These are phyloP conservation scores for Trichoderma semiorbis DNA, from an alignment of 2,329 filamentous ascomycete species.

Conservation along the genomic window DNA sequence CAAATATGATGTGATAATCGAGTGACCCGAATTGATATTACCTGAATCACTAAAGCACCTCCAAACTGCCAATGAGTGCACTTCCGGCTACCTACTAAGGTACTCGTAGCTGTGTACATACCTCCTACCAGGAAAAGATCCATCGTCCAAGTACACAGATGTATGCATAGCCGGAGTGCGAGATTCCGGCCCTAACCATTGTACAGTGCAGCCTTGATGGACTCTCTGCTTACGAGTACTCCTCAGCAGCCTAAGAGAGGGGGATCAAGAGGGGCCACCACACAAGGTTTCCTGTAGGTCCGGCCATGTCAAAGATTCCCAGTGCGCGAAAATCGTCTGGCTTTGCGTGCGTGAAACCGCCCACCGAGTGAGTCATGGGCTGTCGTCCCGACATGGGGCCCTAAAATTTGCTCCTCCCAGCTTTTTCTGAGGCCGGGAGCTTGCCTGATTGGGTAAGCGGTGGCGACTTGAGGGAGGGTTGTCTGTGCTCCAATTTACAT, in stretches of 20 bases:
- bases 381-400: constrained; percentile 11
- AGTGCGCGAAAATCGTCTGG: background rate
- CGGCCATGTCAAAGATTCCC: background rate
- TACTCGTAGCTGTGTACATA: background rate
- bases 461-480: constrained; percentile 20
- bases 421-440: constrained; percentile 23
- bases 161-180: background rate
- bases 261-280: background rate
- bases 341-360: background rate
- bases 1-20: background rate
- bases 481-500: background rate
- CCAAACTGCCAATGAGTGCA: background rate
- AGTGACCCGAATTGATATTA: background rate
- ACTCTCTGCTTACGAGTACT: background rate
- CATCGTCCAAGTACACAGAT: background rate
- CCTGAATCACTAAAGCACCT: background rate
- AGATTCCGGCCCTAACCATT: background rate
- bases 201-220: background rate
- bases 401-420: constrained; percentile 7
- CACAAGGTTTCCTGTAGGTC: background rate
- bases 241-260: background rate
- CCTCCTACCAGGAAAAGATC: background rate
- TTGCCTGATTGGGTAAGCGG: constrained; percentile 25
- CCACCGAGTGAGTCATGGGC: constrained; percentile 29
- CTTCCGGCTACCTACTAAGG: background rate